A percentile compares a stretch with the other conserved stretches of the same genome.
Conservation (phyloP, 495 filamentous ascomycete species). For the Acidiella bohemica region DNA sequence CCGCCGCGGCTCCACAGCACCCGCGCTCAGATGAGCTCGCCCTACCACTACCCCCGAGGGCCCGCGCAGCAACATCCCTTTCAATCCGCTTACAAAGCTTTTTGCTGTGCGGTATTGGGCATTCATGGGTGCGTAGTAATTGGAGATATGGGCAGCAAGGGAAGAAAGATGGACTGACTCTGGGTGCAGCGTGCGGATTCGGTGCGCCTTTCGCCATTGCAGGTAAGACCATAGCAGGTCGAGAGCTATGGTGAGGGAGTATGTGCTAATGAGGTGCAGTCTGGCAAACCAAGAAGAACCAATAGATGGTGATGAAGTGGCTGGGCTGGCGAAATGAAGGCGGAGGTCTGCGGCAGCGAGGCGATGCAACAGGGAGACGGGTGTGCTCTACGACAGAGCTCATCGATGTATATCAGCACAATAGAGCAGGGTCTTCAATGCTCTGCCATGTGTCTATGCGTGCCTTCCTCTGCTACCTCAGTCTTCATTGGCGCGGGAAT, state of each 20-base stretch:
- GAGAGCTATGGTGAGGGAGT: conserved; percentile 3
- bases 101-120: conserved; percentile 74
- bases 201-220: conserved; percentile 67
- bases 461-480: too few relatives aligned
- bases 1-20: conserved; percentile 92
- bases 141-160: neutral
- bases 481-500: too few relatives aligned
- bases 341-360: neutral
- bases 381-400: too few relatives aligned
- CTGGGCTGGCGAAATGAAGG: neutral
- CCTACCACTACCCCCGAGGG: conserved; percentile 97
- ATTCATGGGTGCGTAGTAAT: conserved; percentile 49
- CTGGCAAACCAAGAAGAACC: conserved; percentile 71
- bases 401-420: too few relatives aligned
- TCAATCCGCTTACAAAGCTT: conserved; percentile 80
- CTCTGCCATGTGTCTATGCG: too few relatives aligned
- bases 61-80: conserved; percentile 83
- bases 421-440: too few relatives aligned
- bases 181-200: conserved; percentile 52
- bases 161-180: neutral
- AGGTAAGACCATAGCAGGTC: conserved; percentile 40
- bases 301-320: conserved; percentile 6
- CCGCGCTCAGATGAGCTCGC: conserved; percentile 68
- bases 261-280: conserved; percentile 34
- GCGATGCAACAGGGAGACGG: too few relatives aligned